A percentile compares a stretch with the other conserved stretches of the same genome.
Conservation (phyloP, 225 moss, liverwort and hornwort genomes). For the Thuidium tamariscinum region DNA sequence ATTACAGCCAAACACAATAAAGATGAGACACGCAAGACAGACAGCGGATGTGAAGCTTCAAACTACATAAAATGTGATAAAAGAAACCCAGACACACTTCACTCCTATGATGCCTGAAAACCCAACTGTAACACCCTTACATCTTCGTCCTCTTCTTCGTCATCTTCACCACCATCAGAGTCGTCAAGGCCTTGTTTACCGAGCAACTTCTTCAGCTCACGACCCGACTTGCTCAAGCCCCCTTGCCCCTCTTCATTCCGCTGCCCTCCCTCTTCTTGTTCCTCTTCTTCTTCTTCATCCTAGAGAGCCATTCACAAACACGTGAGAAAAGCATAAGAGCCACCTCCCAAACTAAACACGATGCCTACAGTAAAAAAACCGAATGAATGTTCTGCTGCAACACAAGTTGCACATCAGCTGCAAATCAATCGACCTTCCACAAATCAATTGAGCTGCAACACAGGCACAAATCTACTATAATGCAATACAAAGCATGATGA, state of each 20-base stretch:
- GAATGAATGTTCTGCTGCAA: not conserved
- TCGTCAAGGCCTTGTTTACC: slow-evolving; percentile 90
- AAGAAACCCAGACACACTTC: not conserved
- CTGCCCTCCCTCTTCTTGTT: slow-evolving; percentile 66
- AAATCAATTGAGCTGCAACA: not conserved
- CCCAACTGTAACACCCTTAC: slow-evolving; percentile 30
- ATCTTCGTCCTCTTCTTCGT: slow-evolving; percentile 97
- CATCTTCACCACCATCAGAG: slow-evolving; percentile 83
- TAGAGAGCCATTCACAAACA: not conserved
- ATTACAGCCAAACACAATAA: not conserved
- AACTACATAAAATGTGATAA: not conserved
- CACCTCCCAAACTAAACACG: not conserved
- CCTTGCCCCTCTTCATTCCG: slow-evolving; percentile 72
- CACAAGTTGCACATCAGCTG: not conserved
- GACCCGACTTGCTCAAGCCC: slow-evolving; percentile 95
- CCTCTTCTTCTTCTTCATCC: slow-evolving; percentile 96
- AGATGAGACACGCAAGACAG: not conserved
- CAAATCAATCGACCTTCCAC: not conserved
- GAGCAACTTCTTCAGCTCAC: slow-evolving; percentile 90
- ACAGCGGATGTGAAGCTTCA: not conserved
- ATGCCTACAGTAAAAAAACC: not conserved
- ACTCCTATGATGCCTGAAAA: not conserved
- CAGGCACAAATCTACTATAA: not conserved
- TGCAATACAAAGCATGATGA: not conserved
- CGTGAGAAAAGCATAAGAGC: not conserved